These are phyloP conservation scores for Nannochloris sp. DNA, from an alignment of 139 green algal genomes.

Conservation along the genomic window DNA sequence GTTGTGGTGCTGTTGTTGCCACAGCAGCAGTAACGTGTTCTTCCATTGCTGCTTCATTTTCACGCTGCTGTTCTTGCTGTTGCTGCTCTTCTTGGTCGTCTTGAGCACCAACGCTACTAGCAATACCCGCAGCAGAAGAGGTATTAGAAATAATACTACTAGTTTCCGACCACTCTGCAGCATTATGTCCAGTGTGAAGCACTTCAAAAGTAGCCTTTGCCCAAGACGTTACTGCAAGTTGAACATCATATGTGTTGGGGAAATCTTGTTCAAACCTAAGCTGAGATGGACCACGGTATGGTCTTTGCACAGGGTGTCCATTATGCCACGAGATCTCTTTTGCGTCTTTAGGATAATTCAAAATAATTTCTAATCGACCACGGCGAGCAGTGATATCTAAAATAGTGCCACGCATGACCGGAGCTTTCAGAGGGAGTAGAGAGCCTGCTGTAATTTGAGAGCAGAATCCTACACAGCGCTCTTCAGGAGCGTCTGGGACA, in stretches of 20 bases:
- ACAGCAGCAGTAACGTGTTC: no score
- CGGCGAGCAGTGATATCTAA: conserved; percentile 42
- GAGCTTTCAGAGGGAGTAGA: conserved; percentile 43
- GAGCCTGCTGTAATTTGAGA: conserved; percentile 53
- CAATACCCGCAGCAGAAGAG: no score
- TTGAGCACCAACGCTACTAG: no score
- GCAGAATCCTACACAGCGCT: conserved; percentile 42
- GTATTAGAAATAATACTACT: no score
- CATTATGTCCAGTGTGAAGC: conserved; percentile 33
- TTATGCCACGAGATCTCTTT: conserved; percentile 48
- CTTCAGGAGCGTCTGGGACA: not conserved
- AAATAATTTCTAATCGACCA: conserved; percentile 38
- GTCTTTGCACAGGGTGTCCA: conserved; percentile 38
- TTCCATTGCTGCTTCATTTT: no score
- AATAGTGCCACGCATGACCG: conserved; percentile 54
- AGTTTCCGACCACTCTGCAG: no score
- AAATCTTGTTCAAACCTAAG: conserved; percentile 41
- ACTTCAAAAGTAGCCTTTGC: conserved; percentile 52
- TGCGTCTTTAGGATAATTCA: conserved; percentile 35
- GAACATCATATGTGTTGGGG: conserved; percentile 17
- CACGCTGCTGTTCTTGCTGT: no score
- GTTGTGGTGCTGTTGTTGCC: no score
- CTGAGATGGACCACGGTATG: conserved; percentile 33
- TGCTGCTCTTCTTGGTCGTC: no score
- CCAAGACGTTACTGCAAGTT: conserved; percentile 41